A percentile compares a stretch with the other conserved stretches of the same genome.
Conservation (phyloP, 306 rosid species). For the Prunus padus region DNA sequence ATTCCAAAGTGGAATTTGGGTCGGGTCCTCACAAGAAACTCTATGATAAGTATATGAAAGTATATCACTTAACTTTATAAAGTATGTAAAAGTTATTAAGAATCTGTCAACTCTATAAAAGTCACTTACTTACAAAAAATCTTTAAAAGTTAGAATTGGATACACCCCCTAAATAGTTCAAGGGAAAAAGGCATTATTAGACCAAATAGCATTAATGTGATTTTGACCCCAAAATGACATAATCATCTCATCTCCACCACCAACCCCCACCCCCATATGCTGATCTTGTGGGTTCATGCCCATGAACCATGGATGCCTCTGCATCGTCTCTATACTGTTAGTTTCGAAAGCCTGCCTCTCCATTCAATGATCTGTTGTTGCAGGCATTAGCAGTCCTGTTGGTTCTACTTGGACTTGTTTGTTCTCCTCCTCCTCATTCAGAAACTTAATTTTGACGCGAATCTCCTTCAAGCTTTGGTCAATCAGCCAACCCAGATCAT, state of each 20-base stretch:
- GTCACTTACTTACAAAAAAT: too few species aligned
- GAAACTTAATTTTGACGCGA: conserved; percentile 6
- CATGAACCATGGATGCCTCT: conserved; percentile 5
- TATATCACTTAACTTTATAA: too few species aligned
- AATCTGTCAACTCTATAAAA: too few species aligned
- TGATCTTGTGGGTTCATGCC: conserved; percentile 2
- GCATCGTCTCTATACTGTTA: too few species aligned
- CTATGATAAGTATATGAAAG: too few species aligned
- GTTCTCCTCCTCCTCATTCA: background rate
- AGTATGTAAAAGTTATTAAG: too few species aligned
- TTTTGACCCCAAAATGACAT: conserved; percentile 10
- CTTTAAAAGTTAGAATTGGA: too few species aligned
- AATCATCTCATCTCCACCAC: conserved; percentile 23
- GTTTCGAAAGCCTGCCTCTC: too few species aligned
- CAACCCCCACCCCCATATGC: background rate
- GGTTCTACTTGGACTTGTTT: background rate
- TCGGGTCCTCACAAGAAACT: too few species aligned
- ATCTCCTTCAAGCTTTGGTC: conserved; percentile 30
- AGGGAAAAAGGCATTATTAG: conserved; percentile 19
- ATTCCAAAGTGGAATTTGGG: too few species aligned
- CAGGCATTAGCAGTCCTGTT: background rate
- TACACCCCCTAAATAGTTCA: background rate
- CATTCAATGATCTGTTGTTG: background rate
- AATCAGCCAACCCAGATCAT: conserved; percentile 28
- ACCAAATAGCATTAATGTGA: conserved; percentile 20